phyloP scores from a whole-genome alignment of 2,329 filamentous ascomycete genomes.

The Fusarium decemcellulare region DNA sequence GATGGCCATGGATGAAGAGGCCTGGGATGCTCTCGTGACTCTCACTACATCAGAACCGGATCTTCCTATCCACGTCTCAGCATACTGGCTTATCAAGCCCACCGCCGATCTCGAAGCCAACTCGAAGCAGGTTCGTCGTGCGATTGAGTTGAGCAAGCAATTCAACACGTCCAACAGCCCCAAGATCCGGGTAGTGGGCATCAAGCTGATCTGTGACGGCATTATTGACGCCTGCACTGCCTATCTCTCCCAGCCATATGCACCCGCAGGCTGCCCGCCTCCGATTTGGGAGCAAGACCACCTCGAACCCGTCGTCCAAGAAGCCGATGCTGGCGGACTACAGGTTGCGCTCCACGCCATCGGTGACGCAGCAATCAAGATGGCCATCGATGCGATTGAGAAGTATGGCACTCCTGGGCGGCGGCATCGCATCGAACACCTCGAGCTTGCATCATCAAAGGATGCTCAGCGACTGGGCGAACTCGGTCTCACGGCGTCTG shows the following conservation, averaged over 20 bases:
- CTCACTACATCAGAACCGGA: constrained; percentile 51
- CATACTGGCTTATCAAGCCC: constrained; percentile 70
- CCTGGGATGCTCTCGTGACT: constrained; percentile 64
- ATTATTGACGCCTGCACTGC: constrained; percentile 75
- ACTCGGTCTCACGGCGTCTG: constrained; percentile 69
- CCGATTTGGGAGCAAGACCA: constrained; percentile 68
- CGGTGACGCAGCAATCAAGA: constrained; percentile 70
- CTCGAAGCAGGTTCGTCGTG: constrained; percentile 63
- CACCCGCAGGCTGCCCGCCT: constrained; percentile 56
- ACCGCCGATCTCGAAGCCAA: constrained; percentile 47
- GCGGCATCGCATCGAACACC: constrained; percentile 73
- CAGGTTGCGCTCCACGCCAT: constrained; percentile 76
- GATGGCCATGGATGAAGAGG: constrained; percentile 73
- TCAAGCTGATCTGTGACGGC: constrained; percentile 75
- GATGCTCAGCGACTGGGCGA: constrained; percentile 69
- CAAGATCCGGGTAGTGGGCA: constrained; percentile 66
- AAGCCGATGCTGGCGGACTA: constrained; percentile 65
- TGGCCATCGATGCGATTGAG: constrained; percentile 68
- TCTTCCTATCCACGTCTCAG: constrained; percentile 61
- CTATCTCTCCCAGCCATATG: constrained; percentile 69
- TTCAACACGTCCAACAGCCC: constrained; percentile 52
- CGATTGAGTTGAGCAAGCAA: constrained; percentile 58
- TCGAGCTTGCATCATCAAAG: constrained; percentile 68
- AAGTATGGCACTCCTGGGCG: constrained; percentile 55
- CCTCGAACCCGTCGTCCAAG: constrained; percentile 66